Conservation (phyloP, 2,329 filamentous ascomycete species). For the Penicillium digitatum region DNA sequence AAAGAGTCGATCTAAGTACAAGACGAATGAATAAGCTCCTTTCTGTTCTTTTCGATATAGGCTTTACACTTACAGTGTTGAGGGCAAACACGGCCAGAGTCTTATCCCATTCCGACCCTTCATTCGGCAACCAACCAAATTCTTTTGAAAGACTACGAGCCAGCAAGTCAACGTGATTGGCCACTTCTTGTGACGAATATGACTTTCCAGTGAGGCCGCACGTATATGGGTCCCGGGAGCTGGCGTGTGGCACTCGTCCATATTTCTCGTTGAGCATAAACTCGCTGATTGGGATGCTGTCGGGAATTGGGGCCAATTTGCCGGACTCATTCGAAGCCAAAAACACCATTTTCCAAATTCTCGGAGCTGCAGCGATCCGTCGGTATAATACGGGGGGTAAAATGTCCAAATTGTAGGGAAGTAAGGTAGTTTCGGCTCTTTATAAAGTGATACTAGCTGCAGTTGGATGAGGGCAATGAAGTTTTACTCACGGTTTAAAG, state of each 20-base stretch:
- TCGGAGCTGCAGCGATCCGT: background rate
- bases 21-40: background rate
- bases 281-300: slow-evolving; percentile 68
- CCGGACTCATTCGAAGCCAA: slow-evolving; percentile 39
- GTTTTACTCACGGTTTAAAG: background rate
- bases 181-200: slow-evolving; percentile 61
- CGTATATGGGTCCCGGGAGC: slow-evolving; percentile 68
- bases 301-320: slow-evolving; percentile 57
- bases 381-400: background rate
- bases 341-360: slow-evolving; percentile 40
- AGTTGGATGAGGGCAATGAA: background rate
- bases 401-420: background rate
- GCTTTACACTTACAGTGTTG: slow-evolving; percentile 60
- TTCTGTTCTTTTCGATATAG: background rate
- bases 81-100: slow-evolving; percentile 72
- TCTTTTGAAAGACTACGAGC: slow-evolving; percentile 66
- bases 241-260: slow-evolving; percentile 60
- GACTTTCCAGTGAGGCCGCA: slow-evolving; percentile 69
- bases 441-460: background rate
- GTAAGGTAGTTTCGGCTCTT: background rate
- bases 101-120: slow-evolving; percentile 76
- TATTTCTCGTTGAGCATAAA: slow-evolving; percentile 72
- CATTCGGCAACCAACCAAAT: slow-evolving; percentile 65
- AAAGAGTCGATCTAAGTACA: slow-evolving; percentile 65
- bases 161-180: slow-evolving; percentile 62